A percentile compares a stretch with the other conserved stretches of the same genome.
phyloP scores from a whole-genome alignment of 805 yeast genomes.

The Pichia paraexigua region DNA sequence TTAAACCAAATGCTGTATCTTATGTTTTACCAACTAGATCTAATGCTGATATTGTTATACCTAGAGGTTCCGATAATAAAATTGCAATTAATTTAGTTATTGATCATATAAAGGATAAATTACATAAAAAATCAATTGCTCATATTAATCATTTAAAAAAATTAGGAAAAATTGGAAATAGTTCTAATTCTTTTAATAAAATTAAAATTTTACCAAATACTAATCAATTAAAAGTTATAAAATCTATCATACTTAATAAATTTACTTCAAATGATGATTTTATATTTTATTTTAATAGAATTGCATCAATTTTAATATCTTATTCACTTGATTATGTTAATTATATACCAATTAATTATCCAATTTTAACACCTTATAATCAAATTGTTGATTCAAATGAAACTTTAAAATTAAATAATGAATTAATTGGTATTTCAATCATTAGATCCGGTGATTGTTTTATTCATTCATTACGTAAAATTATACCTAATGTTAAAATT shows the following conservation, averaged over 20 bases:
- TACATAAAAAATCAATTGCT: constrained; percentile 51
- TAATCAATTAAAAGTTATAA: constrained; percentile 65
- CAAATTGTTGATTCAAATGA: constrained; percentile 15
- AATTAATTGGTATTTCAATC: constrained; percentile 65
- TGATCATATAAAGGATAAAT: constrained; percentile 68
- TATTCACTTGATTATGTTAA: constrained; percentile 55
- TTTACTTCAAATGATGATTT: constrained; percentile 63
- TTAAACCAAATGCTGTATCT: constrained; percentile 83
- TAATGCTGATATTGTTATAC: constrained; percentile 82
- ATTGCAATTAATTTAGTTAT: constrained; percentile 77
- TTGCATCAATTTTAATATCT: constrained; percentile 65
- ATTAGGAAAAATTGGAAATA: constrained; percentile 37
- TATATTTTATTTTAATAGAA: constrained; percentile 76
- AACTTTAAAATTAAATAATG: constrained; percentile 32
- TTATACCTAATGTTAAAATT: constrained; percentile 67
- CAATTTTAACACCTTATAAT: constrained; percentile 36
- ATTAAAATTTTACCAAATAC: constrained; percentile 37
- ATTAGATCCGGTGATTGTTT: constrained; percentile 93
- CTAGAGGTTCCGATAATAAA: constrained; percentile 76
- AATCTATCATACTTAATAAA: constrained; percentile 56
- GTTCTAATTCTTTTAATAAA: constrained; percentile 26
- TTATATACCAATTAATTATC: constrained; percentile 20
- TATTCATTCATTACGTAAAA: constrained; percentile 65
- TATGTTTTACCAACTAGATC: constrained; percentile 69
- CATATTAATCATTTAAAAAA: constrained; percentile 59